Evolutionary conservation across 2,329 filamentous ascomycete genomes (phyloP).

Genomic region (Alternaria brassicicola): DNA sequence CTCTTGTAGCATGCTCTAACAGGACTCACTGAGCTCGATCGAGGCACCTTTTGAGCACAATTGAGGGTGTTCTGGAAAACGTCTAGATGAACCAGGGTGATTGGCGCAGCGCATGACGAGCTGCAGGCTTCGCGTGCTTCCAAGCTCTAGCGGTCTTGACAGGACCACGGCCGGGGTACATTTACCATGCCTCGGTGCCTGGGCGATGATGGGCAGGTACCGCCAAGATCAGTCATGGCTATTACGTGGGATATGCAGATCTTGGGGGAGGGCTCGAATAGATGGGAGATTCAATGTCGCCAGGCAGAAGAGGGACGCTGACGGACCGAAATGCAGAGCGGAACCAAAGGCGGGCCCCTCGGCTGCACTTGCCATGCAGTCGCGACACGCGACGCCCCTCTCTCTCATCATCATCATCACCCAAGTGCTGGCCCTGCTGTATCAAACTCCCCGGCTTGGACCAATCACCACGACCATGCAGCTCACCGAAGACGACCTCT

Average conservation of each 20-base stretch:
- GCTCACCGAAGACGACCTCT: conserved; percentile 88
- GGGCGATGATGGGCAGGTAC: neutral
- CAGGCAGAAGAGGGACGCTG: neutral
- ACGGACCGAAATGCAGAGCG: conserved; percentile 1
- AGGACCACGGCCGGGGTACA: conserved; percentile 3
- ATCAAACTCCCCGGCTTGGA: conserved; percentile 7
- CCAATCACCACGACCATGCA: conserved; percentile 36
- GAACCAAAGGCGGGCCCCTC: conserved; percentile 8
- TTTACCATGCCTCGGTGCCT: neutral
- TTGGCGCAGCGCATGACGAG: conserved; percentile 7
- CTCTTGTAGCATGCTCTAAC: conserved; percentile 3
- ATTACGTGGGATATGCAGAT: neutral
- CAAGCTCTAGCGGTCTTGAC: conserved; percentile 1
- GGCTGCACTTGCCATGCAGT: conserved; percentile 25
- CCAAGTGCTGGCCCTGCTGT: neutral
- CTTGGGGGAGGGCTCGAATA: neutral
- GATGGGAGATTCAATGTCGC: neutral
- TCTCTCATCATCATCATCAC: too few relatives aligned
- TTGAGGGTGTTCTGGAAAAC: conserved; percentile 15
- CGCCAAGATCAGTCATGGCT: neutral
- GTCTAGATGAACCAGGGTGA: neutral
- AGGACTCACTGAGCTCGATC: neutral
- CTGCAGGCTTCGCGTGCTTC: conserved; percentile 4
- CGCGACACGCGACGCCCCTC: conserved; percentile 2
- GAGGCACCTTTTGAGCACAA: conserved; percentile 7